Base-by-base conservation (phyloP, 306 rosid genomes). In the Benincasa hispida region DNA sequence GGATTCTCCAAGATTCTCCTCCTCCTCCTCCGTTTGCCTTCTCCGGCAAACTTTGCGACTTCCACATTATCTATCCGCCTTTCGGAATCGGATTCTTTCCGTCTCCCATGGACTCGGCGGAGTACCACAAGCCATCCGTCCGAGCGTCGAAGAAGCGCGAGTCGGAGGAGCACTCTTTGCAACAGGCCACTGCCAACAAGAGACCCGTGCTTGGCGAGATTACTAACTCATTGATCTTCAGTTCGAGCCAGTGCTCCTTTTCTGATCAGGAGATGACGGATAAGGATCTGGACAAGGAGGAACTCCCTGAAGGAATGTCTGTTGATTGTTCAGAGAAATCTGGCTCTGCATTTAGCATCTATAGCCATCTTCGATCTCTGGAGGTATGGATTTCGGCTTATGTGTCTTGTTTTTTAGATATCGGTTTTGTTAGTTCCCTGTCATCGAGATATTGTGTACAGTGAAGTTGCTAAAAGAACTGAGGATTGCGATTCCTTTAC, bases 181-280 rank as follows among this genome's bases (percentile, higher is more conserved):
- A 85, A 32, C 42, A 30, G 42, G 60, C 80, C 21, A 34, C 81
- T 15, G 15, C 81, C 15, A 85, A 85, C 63, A 85, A 61, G 81
- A 76, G 88, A 77, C 79, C 59, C 30, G 78, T 59, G 15, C 65
- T 85, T 25, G 82, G 78, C 15, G 83, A 82, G 7, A 58, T 85
- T 78, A 76, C 85, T 41, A 82, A 85, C 79, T 79, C 83, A 48
- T 55, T 37, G 53, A 54, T 66, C 41, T 39, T 78, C 10, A 47
- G 17, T 15, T 24, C 79, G 54, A 53, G 4, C 22, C 85, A 28
- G 65, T 27, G 62, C 68, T 72, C 78, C 30, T 70, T 53, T 27
- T 61, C 45, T 24, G 80, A 77, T 10, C 48, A 24, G 39, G 56
- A 47, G 14, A 57, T 72, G 76, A 9, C 66, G 70, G 75, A 25